Conservation (phyloP, 139 green algal genomes). For the Asterochloris erici region DNA sequence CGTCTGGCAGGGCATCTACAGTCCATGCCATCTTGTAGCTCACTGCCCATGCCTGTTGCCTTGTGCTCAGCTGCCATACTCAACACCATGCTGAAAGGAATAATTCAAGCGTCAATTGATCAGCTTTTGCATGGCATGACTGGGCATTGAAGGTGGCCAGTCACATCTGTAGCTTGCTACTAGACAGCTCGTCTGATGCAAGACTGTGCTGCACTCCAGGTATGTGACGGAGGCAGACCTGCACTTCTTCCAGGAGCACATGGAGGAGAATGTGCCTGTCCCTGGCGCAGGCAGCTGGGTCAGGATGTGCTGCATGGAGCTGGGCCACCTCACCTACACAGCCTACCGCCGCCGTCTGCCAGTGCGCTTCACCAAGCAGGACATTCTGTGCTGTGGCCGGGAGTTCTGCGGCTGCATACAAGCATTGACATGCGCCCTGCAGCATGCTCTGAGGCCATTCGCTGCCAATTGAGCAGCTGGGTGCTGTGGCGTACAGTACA, state of each 20-base stretch:
- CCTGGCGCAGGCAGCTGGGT: constrained; percentile 43
- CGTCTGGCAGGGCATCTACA: no score
- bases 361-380: constrained; percentile 19
- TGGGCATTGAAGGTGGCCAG: no score
- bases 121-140: not conserved
- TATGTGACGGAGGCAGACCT: constrained; percentile 69
- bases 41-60: not conserved
- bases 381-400: not conserved
- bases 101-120: not conserved
- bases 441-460: no score
- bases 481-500: not conserved
- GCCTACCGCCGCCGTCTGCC: constrained; percentile 63
- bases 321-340: constrained; percentile 59
- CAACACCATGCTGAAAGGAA: not conserved
- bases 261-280: constrained; percentile 32
- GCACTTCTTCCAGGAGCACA: constrained; percentile 57
- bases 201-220: constrained; percentile 33
- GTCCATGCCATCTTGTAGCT: not conserved
- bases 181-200: not conserved
- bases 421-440: no score
- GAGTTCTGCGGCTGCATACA: not conserved
- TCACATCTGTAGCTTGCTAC: not conserved
- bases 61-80: not conserved
- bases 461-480: not conserved
- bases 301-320: constrained; percentile 65